These are phyloP conservation scores for Zizania palustris DNA, from an alignment of 202 grass and related monocot genomes.

Conservation along the genomic window DNA sequence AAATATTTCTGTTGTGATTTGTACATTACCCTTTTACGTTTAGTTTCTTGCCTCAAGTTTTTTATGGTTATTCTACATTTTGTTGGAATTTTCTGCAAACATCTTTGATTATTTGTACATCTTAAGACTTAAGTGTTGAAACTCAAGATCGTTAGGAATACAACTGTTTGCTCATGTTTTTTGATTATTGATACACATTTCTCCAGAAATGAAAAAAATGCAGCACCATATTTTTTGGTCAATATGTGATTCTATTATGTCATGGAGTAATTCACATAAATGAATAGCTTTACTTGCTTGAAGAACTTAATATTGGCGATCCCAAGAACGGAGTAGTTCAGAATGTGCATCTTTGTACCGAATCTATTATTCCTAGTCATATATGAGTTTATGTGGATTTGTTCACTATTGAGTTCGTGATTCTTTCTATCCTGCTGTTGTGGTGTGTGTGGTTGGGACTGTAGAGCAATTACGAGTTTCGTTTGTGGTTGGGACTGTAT, in stretches of 20 bases:
- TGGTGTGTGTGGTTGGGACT: no score
- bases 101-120: slow-evolving; percentile 19
- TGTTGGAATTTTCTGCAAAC: neutral
- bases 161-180: neutral
- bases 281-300: neutral
- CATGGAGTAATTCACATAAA: neutral
- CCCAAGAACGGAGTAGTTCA: no score
- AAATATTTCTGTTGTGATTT: neutral
- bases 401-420: no score
- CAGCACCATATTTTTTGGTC: neutral
- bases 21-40: neutral
- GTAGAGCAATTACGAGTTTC: no score
- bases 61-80: neutral
- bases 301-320: no score
- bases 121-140: neutral
- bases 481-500: no score
- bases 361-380: no score
- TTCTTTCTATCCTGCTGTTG: no score
- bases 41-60: neutral
- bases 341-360: no score
- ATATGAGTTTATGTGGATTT: no score
- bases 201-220: neutral
- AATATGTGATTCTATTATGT: slow-evolving; percentile 19
- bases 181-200: neutral
- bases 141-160: slow-evolving; percentile 23